These are phyloP conservation scores for Lecanosticta acicola DNA, from an alignment of 2,329 filamentous ascomycete species.

Conservation along the genomic window DNA sequence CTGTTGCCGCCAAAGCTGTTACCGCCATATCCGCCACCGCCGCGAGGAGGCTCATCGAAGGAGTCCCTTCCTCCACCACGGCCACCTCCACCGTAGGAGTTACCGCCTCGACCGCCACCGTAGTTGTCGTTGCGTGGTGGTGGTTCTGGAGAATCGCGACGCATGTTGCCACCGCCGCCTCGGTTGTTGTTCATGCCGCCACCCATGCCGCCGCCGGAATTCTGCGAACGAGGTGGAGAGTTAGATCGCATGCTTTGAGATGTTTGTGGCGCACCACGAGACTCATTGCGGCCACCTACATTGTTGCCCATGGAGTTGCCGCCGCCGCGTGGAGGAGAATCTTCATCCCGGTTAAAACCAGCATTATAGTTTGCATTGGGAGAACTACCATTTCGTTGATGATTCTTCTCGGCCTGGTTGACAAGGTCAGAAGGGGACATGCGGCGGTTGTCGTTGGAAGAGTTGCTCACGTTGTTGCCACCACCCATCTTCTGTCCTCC, in stretches of 20 bases:
- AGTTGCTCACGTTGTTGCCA: background rate
- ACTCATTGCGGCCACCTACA: background rate
- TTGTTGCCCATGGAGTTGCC: constrained; percentile 2
- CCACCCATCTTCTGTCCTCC: background rate
- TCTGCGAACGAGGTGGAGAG: background rate
- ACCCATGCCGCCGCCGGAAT: background rate
- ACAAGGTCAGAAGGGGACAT: constrained; percentile 5
- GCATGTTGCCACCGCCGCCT: background rate
- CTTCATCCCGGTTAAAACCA: background rate
- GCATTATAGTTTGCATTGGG: constrained; percentile 1
- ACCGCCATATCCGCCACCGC: background rate
- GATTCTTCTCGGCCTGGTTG: constrained; percentile 9
- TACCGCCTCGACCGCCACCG: background rate
- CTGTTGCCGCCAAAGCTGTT: background rate
- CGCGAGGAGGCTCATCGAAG: constrained; percentile 2
- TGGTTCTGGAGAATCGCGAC: background rate
- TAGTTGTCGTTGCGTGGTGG: background rate
- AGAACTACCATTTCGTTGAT: background rate
- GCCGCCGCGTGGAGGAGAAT: constrained; percentile 1
- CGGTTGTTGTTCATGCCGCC: background rate
- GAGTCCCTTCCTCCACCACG: background rate
- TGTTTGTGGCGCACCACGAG: background rate
- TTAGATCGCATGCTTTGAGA: background rate
- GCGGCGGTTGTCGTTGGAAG: constrained; percentile 1
- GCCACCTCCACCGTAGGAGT: constrained; percentile 1